phyloP scores from a whole-genome alignment of 1,139 yeast genomes.

The Nakaseomyces bracarensis region DNA sequence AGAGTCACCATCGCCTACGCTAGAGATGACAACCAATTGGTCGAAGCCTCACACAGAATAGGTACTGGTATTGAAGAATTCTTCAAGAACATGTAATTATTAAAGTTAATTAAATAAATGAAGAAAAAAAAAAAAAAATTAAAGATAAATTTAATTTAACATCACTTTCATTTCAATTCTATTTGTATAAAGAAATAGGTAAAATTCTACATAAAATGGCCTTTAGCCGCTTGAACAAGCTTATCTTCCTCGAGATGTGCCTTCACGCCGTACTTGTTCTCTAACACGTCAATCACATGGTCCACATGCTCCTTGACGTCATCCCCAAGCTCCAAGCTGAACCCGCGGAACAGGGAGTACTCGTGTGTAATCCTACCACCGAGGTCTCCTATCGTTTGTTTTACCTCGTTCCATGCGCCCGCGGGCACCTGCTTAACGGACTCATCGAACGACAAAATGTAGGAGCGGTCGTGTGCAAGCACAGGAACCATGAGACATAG shows the following conservation, averaged over 20 bases:
- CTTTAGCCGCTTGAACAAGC: slow-evolving; percentile 17
- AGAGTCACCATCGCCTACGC: slow-evolving; percentile 52
- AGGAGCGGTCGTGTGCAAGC: slow-evolving; percentile 4
- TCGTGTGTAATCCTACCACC: slow-evolving; percentile 37
- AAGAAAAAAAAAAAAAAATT: background rate
- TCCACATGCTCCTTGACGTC: slow-evolving; percentile 24
- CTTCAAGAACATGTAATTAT: slow-evolving; percentile 24
- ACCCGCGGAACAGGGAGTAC: slow-evolving; percentile 37
- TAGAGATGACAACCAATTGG: slow-evolving; percentile 37
- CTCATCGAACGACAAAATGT: slow-evolving; percentile 9
- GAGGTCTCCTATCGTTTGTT: slow-evolving; percentile 25
- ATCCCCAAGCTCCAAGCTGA: slow-evolving; percentile 33
- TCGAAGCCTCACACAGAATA: slow-evolving; percentile 44
- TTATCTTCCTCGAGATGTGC: slow-evolving; percentile 18
- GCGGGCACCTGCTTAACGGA: background rate
- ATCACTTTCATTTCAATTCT: background rate
- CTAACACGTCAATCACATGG: slow-evolving; percentile 19
- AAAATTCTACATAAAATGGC: background rate
- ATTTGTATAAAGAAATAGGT: too few relatives aligned
- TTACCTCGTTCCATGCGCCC: slow-evolving; percentile 10
- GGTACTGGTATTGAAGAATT: slow-evolving; percentile 41
- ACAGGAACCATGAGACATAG: slow-evolving; percentile 3
- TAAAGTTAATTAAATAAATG: background rate
- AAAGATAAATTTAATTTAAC: background rate
- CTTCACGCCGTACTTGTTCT: slow-evolving; percentile 17